Percentiles rank a stretch among this genome's conserved stretches.
Evolutionary conservation across 2,329 filamentous ascomycete genomes (phyloP).

Genomic region (Scopulariopsis brevicaulis): DNA sequence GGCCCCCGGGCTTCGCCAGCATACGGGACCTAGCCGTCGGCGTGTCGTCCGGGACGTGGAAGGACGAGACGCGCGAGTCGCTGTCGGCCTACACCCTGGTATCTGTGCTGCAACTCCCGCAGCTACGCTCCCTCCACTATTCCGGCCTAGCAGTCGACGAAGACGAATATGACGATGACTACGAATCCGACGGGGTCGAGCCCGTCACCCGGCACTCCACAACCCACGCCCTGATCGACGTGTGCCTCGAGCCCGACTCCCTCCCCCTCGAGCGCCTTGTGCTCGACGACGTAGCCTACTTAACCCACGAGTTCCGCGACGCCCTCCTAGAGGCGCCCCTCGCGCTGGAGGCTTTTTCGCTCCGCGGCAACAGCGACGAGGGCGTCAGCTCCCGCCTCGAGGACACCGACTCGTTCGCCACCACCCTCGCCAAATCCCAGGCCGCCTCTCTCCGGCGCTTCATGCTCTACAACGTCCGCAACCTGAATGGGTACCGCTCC

Average conservation of each 20-base stretch:
- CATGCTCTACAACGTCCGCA: background rate
- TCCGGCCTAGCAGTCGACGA: background rate
- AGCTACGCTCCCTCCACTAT: background rate
- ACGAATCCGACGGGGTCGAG: background rate
- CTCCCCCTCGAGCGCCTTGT: background rate
- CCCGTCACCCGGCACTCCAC: background rate
- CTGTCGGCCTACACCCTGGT: background rate
- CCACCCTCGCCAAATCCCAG: background rate
- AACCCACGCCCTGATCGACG: background rate
- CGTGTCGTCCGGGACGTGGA: background rate
- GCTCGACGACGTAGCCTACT: background rate
- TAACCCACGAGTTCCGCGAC: background rate
- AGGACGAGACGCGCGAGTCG: background rate
- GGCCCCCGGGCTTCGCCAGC: background rate
- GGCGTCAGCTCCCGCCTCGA: too few relatives aligned
- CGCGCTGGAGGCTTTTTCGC: background rate
- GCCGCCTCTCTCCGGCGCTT: background rate
- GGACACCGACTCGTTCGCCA: background rate
- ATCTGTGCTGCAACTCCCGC: background rate
- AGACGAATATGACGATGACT: background rate
- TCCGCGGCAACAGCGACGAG: background rate
- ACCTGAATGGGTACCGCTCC: background rate
- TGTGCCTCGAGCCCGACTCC: background rate
- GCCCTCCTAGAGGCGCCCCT: background rate
- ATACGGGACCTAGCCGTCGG: constrained; percentile 1